phyloP scores from a whole-genome alignment of 345 rosid genomes.

The Citrus unshiu region DNA sequence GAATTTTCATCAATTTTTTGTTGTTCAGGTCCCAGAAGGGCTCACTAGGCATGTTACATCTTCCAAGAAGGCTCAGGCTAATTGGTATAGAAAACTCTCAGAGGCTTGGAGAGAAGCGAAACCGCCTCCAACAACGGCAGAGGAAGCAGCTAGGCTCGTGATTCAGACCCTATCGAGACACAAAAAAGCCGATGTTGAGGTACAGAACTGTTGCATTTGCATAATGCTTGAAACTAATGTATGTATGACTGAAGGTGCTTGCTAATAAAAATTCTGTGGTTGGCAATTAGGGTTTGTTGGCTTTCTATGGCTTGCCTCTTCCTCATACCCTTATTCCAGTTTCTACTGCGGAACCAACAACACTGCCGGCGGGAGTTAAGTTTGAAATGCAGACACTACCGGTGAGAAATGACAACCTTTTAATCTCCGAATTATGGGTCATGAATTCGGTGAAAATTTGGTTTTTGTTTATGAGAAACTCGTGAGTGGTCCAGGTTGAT shows the following conservation, averaged over 20 bases:
- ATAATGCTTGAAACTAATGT: not conserved
- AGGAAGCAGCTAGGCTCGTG: slow-evolving; percentile 69
- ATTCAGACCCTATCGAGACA: slow-evolving; percentile 54
- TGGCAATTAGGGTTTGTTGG: slow-evolving; percentile 56
- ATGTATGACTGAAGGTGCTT: not conserved
- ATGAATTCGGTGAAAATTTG: not conserved
- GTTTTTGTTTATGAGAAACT: slow-evolving; percentile 7
- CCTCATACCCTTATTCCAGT: slow-evolving; percentile 34
- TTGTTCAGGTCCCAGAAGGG: slow-evolving; percentile 64
- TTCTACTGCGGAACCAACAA: slow-evolving; percentile 36
- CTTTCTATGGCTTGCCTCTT: slow-evolving; percentile 75
- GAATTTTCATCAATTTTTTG: not conserved
- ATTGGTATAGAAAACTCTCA: slow-evolving; percentile 78
- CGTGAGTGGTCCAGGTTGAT: slow-evolving; percentile 60
- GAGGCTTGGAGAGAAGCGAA: slow-evolving; percentile 80
- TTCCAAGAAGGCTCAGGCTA: slow-evolving; percentile 85
- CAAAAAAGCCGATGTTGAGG: slow-evolving; percentile 86
- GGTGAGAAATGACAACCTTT: slow-evolving; percentile 29
- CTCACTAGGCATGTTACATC: slow-evolving; percentile 68
- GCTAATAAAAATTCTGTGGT: not conserved
- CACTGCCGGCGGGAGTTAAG: slow-evolving; percentile 47
- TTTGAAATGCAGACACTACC: slow-evolving; percentile 72
- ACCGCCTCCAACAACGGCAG: slow-evolving; percentile 65
- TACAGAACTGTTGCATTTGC: slow-evolving; percentile 7
- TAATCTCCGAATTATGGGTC: not conserved